phyloP scores from a whole-genome alignment of 371 early-diverging fungal species.

The Mortierella sp. region DNA sequence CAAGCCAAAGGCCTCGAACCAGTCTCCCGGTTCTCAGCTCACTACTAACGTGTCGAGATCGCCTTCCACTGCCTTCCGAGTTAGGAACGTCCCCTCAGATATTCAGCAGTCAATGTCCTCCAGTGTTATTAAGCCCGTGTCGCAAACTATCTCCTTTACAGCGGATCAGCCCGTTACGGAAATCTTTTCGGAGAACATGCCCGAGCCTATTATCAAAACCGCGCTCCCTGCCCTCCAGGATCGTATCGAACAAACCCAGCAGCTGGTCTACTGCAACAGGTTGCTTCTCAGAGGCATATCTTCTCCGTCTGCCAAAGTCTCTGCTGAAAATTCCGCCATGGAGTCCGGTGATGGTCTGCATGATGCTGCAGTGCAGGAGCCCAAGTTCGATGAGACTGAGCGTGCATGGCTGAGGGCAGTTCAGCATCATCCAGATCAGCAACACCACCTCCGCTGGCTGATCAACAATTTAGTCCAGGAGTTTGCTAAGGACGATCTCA shows the following conservation, averaged over 20 bases:
- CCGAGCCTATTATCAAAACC: neutral
- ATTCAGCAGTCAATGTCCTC: too few relatives aligned
- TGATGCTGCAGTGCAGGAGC: neutral
- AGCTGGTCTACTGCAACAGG: neutral
- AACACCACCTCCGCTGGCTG: neutral
- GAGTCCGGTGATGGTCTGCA: too few relatives aligned
- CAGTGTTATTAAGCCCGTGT: too few relatives aligned
- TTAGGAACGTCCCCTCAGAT: neutral
- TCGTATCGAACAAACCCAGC: neutral
- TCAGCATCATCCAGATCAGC: neutral
- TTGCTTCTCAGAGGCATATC: neutral
- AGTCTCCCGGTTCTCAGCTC: too few relatives aligned
- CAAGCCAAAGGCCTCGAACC: neutral
- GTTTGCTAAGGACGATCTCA: neutral
- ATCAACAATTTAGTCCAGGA: neutral
- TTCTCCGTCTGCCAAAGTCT: neutral
- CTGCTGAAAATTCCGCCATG: too few relatives aligned
- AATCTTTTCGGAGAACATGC: neutral
- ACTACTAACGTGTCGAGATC: too few relatives aligned
- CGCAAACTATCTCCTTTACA: neutral
- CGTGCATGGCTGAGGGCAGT: neutral
- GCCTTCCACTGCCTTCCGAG: too few relatives aligned
- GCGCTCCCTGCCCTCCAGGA: neutral
- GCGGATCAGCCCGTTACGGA: neutral
- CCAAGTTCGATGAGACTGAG: neutral